Percentiles rank a stretch among this genome's conserved stretches.
Evolutionary conservation across 495 filamentous ascomycete species (phyloP).

Genomic region (Aspergillus avenaceus): DNA sequence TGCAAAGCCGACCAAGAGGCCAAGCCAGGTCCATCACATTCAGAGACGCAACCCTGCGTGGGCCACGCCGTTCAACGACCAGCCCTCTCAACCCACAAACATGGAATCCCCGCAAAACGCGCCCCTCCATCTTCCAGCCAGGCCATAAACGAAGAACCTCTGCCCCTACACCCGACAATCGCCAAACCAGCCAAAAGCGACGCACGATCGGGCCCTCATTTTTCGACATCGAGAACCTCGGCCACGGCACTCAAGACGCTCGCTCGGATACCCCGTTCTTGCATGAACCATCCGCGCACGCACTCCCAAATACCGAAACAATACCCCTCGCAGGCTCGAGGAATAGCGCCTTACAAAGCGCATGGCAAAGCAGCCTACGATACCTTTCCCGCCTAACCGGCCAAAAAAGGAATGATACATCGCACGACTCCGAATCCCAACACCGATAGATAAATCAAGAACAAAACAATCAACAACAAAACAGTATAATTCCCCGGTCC

Average conservation of each 20-base stretch:
- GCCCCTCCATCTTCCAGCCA: constrained; percentile 5
- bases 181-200: constrained; percentile 21
- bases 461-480: not conserved
- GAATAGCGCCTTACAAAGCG: constrained; percentile 17
- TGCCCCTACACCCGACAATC: constrained; percentile 19
- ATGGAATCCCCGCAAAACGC: constrained; percentile 21
- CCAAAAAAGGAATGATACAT: constrained; percentile 12
- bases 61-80: constrained; percentile 23
- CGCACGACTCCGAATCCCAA: constrained; percentile 11
- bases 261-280: not conserved
- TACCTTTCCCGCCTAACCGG: constrained; percentile 25
- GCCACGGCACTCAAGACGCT: constrained; percentile 29
- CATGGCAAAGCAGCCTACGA: constrained; percentile 26
- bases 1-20: constrained; percentile 22
- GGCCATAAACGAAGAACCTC: constrained; percentile 24
- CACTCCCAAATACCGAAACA: not conserved
- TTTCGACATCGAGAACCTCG: constrained; percentile 4
- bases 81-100: constrained; percentile 20
- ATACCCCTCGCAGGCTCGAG: constrained; percentile 32
- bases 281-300: not conserved
- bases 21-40: constrained; percentile 20
- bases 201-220: constrained; percentile 1
- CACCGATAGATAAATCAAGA: not conserved
- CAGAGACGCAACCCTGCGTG: constrained; percentile 14
- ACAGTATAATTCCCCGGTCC: too few species aligned